These are phyloP conservation scores for Arthrobotrys conoides DNA, from an alignment of 2,329 filamentous ascomycete genomes.

Conservation along the genomic window DNA sequence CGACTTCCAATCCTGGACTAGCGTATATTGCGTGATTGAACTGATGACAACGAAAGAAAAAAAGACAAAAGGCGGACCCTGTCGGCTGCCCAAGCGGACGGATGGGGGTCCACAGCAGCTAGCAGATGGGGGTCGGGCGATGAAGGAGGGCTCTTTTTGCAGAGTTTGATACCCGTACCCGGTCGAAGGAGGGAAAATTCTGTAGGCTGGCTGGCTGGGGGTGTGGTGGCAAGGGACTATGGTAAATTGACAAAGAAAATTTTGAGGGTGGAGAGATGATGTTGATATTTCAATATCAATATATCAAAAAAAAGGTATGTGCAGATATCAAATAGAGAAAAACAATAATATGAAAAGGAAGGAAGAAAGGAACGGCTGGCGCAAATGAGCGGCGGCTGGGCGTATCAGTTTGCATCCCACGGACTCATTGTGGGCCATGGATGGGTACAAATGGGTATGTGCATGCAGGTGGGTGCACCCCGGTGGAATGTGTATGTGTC, in stretches of 20 bases:
- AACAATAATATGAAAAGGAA: background rate
- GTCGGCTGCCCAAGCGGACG: conserved; percentile 28
- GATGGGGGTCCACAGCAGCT: conserved; percentile 15
- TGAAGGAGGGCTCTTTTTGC: conserved; percentile 13
- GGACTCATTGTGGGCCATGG: conserved; percentile 22
- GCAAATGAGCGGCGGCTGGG: conserved; percentile 24
- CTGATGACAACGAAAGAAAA: conserved; percentile 22
- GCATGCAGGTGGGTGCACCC: conserved; percentile 51
- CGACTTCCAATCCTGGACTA: conserved; percentile 17
- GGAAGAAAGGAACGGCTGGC: background rate
- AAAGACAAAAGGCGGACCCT: conserved; percentile 19
- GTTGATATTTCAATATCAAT: conserved; percentile 10
- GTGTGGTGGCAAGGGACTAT: background rate
- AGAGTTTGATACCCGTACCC: conserved; percentile 2
- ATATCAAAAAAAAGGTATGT: background rate
- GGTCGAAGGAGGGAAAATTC: conserved; percentile 3
- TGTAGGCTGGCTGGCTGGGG: conserved; percentile 10
- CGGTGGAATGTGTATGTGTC: conserved; percentile 25
- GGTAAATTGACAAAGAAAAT: background rate
- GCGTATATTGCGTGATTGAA: conserved; percentile 56
- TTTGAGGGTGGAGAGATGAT: background rate
- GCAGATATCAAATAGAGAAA: conserved; percentile 9
- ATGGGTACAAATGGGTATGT: conserved; percentile 36
- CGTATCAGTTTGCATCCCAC: conserved; percentile 29
- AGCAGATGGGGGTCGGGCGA: background rate